These are phyloP conservation scores for Apophysomyces elegans DNA, from an alignment of 371 early-diverging fungal genomes.

Conservation along the genomic window DNA sequence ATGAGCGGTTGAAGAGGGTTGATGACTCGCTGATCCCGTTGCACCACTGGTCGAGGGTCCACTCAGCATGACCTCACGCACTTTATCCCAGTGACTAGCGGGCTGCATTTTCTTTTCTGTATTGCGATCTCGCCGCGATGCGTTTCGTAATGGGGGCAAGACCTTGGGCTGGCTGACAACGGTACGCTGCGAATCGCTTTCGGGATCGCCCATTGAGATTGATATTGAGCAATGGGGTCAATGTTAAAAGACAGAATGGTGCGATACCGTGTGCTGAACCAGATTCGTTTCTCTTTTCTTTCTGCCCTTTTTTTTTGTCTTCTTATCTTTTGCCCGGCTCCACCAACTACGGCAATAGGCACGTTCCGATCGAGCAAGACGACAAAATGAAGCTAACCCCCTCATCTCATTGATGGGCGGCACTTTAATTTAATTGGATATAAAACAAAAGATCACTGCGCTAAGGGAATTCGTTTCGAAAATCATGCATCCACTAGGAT, in stretches of 20 bases:
- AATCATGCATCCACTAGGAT: too few species aligned
- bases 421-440: background rate
- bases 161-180: slow-evolving; percentile 11
- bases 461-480: too few species aligned
- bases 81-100: slow-evolving; percentile 6
- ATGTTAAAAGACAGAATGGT: background rate
- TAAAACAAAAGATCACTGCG: too few species aligned
- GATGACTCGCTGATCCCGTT: slow-evolving; percentile 13
- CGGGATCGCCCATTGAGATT: background rate
- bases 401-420: background rate
- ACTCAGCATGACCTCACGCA: background rate
- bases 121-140: slow-evolving; percentile 9
- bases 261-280: slow-evolving; percentile 2
- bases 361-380: slow-evolving; percentile 4
- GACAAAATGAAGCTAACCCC: background rate
- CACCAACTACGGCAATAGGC: background rate
- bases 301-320: too few species aligned
- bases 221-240: background rate
- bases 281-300: background rate
- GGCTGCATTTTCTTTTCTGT: slow-evolving; percentile 5
- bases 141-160: slow-evolving; percentile 10
- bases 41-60: slow-evolving; percentile 14
- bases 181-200: background rate
- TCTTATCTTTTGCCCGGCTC: background rate
- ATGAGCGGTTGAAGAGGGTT: background rate